Percentiles rank a stretch among this genome's conserved stretches.
phyloP scores from a whole-genome alignment of 2,329 filamentous ascomycete genomes.

The Neofusicoccum sp. region DNA sequence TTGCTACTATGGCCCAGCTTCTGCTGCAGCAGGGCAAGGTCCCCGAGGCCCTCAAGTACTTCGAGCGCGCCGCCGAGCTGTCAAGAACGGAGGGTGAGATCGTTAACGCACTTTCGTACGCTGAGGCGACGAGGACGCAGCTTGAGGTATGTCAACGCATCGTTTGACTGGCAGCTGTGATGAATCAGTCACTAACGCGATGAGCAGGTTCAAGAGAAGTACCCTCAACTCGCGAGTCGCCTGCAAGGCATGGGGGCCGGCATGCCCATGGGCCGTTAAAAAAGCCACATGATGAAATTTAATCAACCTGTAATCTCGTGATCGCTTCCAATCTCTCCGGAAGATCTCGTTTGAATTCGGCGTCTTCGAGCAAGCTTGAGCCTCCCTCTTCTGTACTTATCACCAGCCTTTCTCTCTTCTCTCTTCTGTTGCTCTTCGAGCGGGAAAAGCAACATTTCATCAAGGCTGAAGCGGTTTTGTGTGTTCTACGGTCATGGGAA shows the following conservation, averaged over 20 bases:
- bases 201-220: constrained; percentile 49
- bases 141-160: constrained; percentile 60
- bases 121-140: constrained; percentile 93
- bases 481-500: not conserved
- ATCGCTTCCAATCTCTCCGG: not conserved
- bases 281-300: not conserved
- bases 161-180: no score
- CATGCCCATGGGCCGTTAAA: constrained; percentile 10
- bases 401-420: no score
- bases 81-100: constrained; percentile 94
- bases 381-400: no score
- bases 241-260: constrained; percentile 46
- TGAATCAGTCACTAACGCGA: no score
- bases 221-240: constrained; percentile 49
- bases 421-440: constrained; percentile 2
- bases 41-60: constrained; percentile 90
- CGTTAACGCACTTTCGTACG: constrained; percentile 93
- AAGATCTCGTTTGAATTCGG: not conserved
- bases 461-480: not conserved
- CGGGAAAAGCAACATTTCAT: not conserved
- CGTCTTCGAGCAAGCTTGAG: not conserved
- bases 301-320: constrained; percentile 10
- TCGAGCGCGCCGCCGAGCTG: constrained; percentile 92
- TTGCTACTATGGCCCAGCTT: constrained; percentile 97
- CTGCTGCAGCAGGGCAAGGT: constrained; percentile 98